Conservation (phyloP, 352 stramenopile genomes). For the Pythium vanterpoolii region DNA sequence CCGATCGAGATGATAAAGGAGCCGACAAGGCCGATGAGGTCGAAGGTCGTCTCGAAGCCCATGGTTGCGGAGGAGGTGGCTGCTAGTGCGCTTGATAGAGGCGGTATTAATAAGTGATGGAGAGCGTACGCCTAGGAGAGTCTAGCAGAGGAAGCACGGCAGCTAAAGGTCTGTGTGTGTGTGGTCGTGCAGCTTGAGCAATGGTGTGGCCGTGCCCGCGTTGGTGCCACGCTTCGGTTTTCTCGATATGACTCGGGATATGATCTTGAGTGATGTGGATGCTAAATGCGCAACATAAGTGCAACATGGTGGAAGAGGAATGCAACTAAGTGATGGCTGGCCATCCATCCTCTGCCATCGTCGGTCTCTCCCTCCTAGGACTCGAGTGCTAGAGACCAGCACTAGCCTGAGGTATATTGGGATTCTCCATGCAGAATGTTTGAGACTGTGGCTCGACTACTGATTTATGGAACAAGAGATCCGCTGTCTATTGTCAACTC, state of each 20-base stretch:
- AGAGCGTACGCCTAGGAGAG: neutral
- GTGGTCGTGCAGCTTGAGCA: neutral
- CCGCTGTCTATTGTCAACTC: neutral
- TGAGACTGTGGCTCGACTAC: neutral
- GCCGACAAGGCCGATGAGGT: conserved; percentile 51
- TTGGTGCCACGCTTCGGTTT: neutral
- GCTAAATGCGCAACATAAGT: neutral
- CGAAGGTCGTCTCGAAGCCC: conserved; percentile 27
- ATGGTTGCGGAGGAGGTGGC: neutral
- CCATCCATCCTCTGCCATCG: neutral
- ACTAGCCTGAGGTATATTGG: too few relatives aligned
- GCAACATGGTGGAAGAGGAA: neutral
- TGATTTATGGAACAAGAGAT: neutral
- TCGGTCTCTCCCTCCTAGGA: too few relatives aligned
- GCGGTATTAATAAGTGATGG: neutral
- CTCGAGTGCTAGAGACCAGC: too few relatives aligned
- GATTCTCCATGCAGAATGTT: too few relatives aligned
- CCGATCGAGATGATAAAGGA: conserved; percentile 58
- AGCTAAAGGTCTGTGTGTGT: neutral
- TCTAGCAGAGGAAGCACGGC: too few relatives aligned
- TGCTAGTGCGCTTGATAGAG: neutral
- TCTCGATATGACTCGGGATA: neutral
- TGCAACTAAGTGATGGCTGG: neutral
- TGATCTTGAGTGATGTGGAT: neutral
- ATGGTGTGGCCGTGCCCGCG: too few relatives aligned